A percentile compares a stretch with the other conserved stretches of the same genome.
Conservation (phyloP, 345 rosid species). For the Eucalyptus polyanthemos region DNA sequence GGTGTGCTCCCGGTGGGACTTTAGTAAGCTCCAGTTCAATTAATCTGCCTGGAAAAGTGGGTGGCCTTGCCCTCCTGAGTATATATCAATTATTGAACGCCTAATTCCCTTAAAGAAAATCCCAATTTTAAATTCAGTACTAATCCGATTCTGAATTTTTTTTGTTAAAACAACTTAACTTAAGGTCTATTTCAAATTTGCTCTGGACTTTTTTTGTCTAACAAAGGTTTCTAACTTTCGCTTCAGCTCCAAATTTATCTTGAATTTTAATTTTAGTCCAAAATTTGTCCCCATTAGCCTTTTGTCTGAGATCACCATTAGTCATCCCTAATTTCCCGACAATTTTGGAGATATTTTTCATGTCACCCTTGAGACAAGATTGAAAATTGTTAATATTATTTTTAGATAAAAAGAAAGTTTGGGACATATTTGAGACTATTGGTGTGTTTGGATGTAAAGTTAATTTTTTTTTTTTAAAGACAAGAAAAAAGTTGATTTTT, state of each 20-base stretch:
- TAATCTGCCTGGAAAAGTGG: neutral
- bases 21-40: neutral
- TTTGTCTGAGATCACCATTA: too few relatives aligned
- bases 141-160: too few relatives aligned
- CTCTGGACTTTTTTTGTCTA: fast-evolving
- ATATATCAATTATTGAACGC: neutral
- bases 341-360: neutral
- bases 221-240: too few relatives aligned
- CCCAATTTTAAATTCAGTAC: too few relatives aligned
- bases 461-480: too few relatives aligned
- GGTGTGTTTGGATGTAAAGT: too few relatives aligned
- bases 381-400: neutral
- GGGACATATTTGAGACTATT: fast-evolving
- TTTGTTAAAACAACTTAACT: neutral
- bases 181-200: neutral
- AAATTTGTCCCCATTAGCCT: neutral
- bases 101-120: neutral
- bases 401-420: neutral
- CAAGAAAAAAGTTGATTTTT: too few relatives aligned
- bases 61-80: neutral
- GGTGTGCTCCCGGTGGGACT: neutral
- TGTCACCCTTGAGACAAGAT: neutral
- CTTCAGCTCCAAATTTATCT: fast-evolving
- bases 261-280: too few relatives aligned
- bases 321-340: too few relatives aligned